These are phyloP conservation scores for Bryoerythrophyllum caledonicum DNA, from an alignment of 225 moss, liverwort and hornwort genomes.

Conservation along the genomic window DNA sequence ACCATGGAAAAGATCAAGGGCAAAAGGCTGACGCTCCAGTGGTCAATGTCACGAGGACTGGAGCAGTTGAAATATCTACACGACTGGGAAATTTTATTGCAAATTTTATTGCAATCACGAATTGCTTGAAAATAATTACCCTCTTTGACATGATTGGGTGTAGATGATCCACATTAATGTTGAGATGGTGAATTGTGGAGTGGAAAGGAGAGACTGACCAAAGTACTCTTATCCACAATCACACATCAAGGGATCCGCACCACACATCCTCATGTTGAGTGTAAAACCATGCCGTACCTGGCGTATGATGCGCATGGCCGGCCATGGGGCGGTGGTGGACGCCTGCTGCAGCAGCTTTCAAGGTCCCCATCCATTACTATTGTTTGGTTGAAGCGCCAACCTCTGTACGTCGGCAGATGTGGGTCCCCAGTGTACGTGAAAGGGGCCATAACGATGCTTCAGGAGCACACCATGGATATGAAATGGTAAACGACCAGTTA, in stretches of 20 bases:
- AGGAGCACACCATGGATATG: neutral
- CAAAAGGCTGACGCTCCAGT: neutral
- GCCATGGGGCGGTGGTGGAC: slow-evolving; percentile 25
- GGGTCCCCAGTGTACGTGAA: neutral
- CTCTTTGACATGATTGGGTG: too few species aligned
- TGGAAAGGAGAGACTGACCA: too few species aligned
- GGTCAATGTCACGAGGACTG: neutral
- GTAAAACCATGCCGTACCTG: neutral
- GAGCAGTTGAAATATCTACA: too few species aligned
- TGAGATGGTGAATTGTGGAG: too few species aligned
- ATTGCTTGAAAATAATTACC: too few species aligned
- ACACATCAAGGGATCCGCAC: neutral
- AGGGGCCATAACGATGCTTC: neutral
- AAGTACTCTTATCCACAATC: neutral
- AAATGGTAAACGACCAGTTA: neutral
- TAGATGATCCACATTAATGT: too few species aligned
- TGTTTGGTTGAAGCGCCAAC: too few species aligned
- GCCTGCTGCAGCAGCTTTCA: slow-evolving; percentile 9
- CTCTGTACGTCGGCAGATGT: neutral
- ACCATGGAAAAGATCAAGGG: neutral
- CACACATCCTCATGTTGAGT: neutral
- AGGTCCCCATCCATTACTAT: neutral
- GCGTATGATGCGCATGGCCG: neutral
- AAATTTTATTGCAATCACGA: too few species aligned
- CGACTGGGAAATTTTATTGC: too few species aligned